phyloP scores from a whole-genome alignment of 768 basidiomycete genomes.

The Collybia sp. region DNA sequence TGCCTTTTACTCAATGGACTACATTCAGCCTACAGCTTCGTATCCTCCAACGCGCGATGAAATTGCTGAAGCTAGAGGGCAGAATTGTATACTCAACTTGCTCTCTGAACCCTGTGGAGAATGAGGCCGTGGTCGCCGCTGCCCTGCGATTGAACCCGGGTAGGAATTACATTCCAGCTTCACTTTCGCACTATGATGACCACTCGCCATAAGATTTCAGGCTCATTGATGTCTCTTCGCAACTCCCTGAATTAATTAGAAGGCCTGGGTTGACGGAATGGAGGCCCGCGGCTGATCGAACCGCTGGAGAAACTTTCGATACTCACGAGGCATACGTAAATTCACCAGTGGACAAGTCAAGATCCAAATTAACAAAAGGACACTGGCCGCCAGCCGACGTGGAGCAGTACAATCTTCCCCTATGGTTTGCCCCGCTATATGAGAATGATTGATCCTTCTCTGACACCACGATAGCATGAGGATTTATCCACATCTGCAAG shows the following conservation, averaged over 20 bases:
- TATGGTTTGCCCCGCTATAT: conserved; percentile 50
- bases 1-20: conserved; percentile 5
- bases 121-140: conserved; percentile 91
- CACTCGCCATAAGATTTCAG: conserved; percentile 50
- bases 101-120: conserved; percentile 94
- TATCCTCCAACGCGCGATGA: conserved; percentile 91
- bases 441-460: neutral
- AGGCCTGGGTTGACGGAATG: conserved; percentile 75
- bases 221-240: conserved; percentile 73
- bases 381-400: conserved; percentile 80
- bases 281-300: conserved; percentile 66
- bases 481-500: conserved; percentile 92
- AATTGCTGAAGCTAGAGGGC: conserved; percentile 76
- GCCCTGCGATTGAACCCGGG: conserved; percentile 72
- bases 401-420: conserved; percentile 53
- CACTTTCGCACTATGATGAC: neutral
- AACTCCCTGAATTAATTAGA: conserved; percentile 67
- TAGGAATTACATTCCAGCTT: conserved; percentile 20
- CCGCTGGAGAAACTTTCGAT: conserved; percentile 43
- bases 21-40: conserved; percentile 76
- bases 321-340: conserved; percentile 59
- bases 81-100: conserved; percentile 98
- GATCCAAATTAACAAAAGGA: conserved; percentile 61
- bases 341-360: conserved; percentile 42
- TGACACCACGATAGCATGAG: conserved; percentile 52